Conservation (phyloP, 2,329 filamentous ascomycete genomes). For the Cladosporium oxysporum region DNA sequence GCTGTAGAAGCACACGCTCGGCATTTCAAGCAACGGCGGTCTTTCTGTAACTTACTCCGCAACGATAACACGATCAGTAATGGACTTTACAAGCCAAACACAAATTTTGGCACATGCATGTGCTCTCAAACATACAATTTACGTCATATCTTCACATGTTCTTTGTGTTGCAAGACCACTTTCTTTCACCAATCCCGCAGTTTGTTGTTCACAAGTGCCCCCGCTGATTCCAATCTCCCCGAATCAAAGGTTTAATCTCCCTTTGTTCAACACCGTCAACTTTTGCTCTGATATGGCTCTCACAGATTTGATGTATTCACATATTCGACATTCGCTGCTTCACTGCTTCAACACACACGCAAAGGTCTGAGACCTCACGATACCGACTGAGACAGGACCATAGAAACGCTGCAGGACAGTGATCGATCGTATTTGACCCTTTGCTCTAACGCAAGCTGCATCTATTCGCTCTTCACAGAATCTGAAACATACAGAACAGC, state of each 20-base stretch:
- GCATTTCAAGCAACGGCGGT: not conserved
- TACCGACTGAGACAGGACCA: not conserved
- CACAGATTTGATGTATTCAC: not conserved
- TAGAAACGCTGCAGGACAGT: constrained; percentile 17
- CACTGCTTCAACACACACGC: not conserved
- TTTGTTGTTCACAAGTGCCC: not conserved
- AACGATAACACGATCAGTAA: constrained; percentile 10
- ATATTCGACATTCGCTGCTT: not conserved
- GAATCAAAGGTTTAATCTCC: not conserved
- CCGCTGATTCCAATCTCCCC: not conserved
- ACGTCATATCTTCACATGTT: not conserved
- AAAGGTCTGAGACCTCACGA: constrained; percentile 19
- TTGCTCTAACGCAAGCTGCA: not conserved
- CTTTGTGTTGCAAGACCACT: constrained; percentile 1
- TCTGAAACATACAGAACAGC: not conserved
- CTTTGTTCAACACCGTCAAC: not conserved
- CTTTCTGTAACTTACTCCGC: not conserved
- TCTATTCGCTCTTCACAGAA: not conserved
- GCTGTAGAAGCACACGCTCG: not conserved
- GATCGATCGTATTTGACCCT: not conserved
- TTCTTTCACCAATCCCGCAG: not conserved
- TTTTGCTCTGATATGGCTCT: not conserved
- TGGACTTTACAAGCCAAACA: not conserved
- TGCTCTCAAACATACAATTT: not conserved
- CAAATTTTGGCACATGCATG: not conserved